These are phyloP conservation scores for Phytophthora syringae DNA, from an alignment of 352 stramenopile genomes.

Conservation along the genomic window DNA sequence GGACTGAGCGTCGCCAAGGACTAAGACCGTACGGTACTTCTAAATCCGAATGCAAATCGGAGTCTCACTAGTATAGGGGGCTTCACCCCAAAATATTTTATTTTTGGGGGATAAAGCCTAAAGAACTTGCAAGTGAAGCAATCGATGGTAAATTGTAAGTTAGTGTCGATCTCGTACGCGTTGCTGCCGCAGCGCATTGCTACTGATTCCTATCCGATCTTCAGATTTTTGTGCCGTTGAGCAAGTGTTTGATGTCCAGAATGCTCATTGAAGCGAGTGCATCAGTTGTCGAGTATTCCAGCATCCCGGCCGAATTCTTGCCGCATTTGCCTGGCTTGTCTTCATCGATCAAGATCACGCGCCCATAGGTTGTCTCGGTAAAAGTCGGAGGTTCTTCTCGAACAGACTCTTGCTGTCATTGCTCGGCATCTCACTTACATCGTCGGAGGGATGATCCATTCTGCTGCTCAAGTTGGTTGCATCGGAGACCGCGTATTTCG, in stretches of 20 bases:
- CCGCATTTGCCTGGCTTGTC: conserved; percentile 33
- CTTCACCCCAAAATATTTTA: too few relatives aligned
- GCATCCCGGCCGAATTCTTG: conserved; percentile 36
- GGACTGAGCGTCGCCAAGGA: too few relatives aligned
- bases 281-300: conserved; percentile 47
- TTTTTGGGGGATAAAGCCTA: too few relatives aligned
- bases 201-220: conserved; percentile 24
- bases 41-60: too few relatives aligned
- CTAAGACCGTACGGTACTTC: too few relatives aligned
- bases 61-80: too few relatives aligned
- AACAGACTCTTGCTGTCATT: conserved; percentile 53
- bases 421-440: conserved; percentile 14
- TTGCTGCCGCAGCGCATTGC: background rate
- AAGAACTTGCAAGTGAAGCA: too few relatives aligned
- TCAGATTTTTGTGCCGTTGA: conserved; percentile 55
- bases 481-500: conserved; percentile 25
- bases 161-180: background rate
- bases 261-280: conserved; percentile 58
- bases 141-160: background rate
- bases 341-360: conserved; percentile 49
- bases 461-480: too few relatives aligned
- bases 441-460: too few relatives aligned
- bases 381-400: conserved; percentile 42
- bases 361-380: conserved; percentile 40
- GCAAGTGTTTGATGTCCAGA: conserved; percentile 59